phyloP scores from a whole-genome alignment of 371 early-diverging fungal species.

The Polyrhizophydium stewartii region DNA sequence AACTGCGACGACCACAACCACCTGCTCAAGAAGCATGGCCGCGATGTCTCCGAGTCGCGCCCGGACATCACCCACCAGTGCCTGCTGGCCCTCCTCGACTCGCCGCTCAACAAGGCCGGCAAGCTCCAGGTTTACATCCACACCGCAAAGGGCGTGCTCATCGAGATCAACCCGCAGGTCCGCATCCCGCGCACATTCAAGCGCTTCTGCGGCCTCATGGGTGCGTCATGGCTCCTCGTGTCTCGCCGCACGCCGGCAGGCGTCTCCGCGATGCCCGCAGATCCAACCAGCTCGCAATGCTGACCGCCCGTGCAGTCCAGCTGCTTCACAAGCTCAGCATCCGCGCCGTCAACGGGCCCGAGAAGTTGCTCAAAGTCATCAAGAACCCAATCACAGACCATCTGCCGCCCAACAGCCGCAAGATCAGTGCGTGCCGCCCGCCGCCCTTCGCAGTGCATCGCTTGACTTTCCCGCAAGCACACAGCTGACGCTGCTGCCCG shows the following conservation, averaged over 20 bases:
- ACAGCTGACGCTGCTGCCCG: neutral
- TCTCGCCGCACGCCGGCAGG: no score
- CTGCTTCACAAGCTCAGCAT: constrained; percentile 95
- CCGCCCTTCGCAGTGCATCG: neutral
- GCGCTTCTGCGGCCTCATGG: constrained; percentile 91
- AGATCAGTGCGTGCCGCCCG: constrained; percentile 59
- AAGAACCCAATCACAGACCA: constrained; percentile 95
- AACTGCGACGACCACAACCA: constrained; percentile 96
- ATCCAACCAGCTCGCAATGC: neutral
- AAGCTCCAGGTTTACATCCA: constrained; percentile 92
- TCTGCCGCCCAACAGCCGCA: constrained; percentile 83
- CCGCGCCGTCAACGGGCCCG: constrained; percentile 83
- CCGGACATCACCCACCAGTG: constrained; percentile 99
- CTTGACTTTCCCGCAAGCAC: neutral
- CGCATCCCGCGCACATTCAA: constrained; percentile 98
- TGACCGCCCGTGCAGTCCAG: constrained; percentile 64
- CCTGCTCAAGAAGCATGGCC: constrained; percentile 77
- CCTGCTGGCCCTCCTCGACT: constrained; percentile 92
- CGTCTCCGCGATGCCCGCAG: no score
- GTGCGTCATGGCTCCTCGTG: constrained; percentile 7
- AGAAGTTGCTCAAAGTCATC: constrained; percentile 92
- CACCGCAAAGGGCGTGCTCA: constrained; percentile 90
- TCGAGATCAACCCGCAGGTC: constrained; percentile 96
- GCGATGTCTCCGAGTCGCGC: constrained; percentile 79
- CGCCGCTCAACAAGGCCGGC: constrained; percentile 97